Percentiles rank a stretch among this genome's conserved stretches.
Conservation (phyloP, 192 early-diverging fungal genomes). For the Podila epicladia region DNA sequence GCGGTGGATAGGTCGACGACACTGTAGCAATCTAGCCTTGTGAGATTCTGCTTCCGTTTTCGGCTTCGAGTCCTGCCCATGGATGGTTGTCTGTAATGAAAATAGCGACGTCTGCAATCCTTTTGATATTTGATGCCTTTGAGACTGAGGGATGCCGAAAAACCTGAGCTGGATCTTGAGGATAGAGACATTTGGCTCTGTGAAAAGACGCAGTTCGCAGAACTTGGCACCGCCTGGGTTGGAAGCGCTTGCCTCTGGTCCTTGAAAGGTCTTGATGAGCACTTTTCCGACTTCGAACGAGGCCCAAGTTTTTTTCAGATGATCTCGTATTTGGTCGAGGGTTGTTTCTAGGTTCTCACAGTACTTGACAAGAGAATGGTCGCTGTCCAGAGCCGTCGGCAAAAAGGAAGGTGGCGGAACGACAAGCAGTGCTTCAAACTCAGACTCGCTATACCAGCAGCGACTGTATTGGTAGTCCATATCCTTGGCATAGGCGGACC, state of each 20-base stretch:
- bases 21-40: slow-evolving; percentile 17
- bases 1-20: slow-evolving; percentile 52
- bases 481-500: slow-evolving; percentile 44
- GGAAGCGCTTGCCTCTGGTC: slow-evolving; percentile 9
- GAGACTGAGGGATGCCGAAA: slow-evolving; percentile 21
- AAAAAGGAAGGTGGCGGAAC: slow-evolving; percentile 33
- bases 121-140: slow-evolving; percentile 9
- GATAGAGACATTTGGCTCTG: slow-evolving; percentile 31
- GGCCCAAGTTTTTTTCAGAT: slow-evolving; percentile 35
- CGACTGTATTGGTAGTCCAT: slow-evolving; percentile 41
- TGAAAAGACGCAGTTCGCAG: slow-evolving; percentile 46
- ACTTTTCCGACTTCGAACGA: slow-evolving; percentile 38
- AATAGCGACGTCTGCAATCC: slow-evolving; percentile 12
- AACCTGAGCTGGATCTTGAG: slow-evolving; percentile 30
- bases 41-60: slow-evolving; percentile 18
- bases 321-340: slow-evolving; percentile 16
- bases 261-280: slow-evolving; percentile 35
- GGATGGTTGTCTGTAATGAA: slow-evolving; percentile 14
- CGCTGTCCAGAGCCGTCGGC: slow-evolving; percentile 36
- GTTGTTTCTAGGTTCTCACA: slow-evolving; percentile 22
- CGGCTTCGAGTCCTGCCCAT: not conserved
- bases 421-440: slow-evolving; percentile 56
- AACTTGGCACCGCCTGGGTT: slow-evolving; percentile 31
- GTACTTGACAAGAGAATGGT: slow-evolving; percentile 42
- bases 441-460: slow-evolving; percentile 60